Conservation (phyloP, 2,329 filamentous ascomycete genomes). For the Calonectria hawksworthii region DNA sequence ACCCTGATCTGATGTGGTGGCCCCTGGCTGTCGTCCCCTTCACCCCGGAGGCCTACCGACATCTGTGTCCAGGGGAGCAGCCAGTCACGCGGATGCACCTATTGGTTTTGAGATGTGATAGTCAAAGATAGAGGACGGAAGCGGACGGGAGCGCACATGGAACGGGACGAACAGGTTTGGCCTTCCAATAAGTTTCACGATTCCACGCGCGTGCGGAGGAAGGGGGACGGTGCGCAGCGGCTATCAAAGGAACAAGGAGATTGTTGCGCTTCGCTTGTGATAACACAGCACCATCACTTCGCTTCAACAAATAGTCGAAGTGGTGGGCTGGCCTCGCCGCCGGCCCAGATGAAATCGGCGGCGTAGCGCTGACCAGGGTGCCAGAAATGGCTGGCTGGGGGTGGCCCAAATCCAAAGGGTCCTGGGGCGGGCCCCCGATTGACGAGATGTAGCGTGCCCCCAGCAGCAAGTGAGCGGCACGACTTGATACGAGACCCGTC, state of each 20-base stretch:
- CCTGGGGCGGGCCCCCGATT: slow-evolving; percentile 43
- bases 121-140: slow-evolving; percentile 15
- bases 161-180: slow-evolving; percentile 17
- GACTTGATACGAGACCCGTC: slow-evolving; percentile 5
- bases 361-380: slow-evolving; percentile 1
- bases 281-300: background rate
- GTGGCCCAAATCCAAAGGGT: background rate
- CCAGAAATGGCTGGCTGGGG: slow-evolving; percentile 3
- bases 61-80: slow-evolving; percentile 11
- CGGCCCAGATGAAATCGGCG: slow-evolving; percentile 12
- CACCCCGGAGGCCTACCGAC: slow-evolving; percentile 14
- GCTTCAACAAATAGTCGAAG: background rate
- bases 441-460: slow-evolving; percentile 43
- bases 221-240: background rate
- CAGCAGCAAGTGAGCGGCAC: slow-evolving; percentile 30
- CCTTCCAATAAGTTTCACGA: background rate
- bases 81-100: slow-evolving; percentile 23
- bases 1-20: slow-evolving; percentile 22
- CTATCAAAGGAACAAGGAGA: background rate
- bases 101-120: slow-evolving; percentile 1
- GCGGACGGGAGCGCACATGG: background rate
- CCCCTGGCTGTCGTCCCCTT: slow-evolving; percentile 13
- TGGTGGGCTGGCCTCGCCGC: background rate
- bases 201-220: background rate
- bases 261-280: slow-evolving; percentile 4